Conservation (phyloP, 805 yeast genomes). For the Myxozyma nipponensis region DNA sequence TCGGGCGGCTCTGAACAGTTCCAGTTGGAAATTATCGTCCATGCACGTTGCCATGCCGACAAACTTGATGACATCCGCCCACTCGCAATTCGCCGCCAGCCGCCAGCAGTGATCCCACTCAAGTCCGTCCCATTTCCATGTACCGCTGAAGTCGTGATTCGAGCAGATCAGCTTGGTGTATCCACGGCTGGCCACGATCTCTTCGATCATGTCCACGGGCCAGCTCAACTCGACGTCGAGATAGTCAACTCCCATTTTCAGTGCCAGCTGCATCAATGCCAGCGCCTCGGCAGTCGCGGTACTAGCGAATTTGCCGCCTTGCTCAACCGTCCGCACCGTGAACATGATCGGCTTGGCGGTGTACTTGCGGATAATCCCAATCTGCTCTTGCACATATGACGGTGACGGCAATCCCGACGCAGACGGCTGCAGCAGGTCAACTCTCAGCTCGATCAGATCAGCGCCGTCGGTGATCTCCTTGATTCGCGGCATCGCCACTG, state of each 20-base stretch:
- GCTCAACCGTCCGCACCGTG: slow-evolving; percentile 71
- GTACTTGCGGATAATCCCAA: slow-evolving; percentile 62
- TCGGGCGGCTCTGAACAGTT: slow-evolving; percentile 60
- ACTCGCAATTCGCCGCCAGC: slow-evolving; percentile 47
- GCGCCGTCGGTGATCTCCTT: slow-evolving; percentile 61
- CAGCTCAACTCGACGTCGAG: slow-evolving; percentile 75
- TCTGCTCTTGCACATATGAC: slow-evolving; percentile 65
- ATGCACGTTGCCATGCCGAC: slow-evolving; percentile 69
- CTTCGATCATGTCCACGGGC: slow-evolving; percentile 53
- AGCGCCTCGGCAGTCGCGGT: slow-evolving; percentile 47
- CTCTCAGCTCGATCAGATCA: slow-evolving; percentile 79
- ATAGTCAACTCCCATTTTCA: slow-evolving; percentile 73
- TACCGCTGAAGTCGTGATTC: slow-evolving; percentile 68
- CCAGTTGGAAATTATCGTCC: slow-evolving; percentile 67
- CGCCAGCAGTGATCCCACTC: slow-evolving; percentile 74
- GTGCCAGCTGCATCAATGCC: slow-evolving; percentile 55
- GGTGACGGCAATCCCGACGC: slow-evolving; percentile 26
- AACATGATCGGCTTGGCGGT: slow-evolving; percentile 71
- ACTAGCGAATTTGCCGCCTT: slow-evolving; percentile 81
- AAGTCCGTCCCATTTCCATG: slow-evolving; percentile 57
- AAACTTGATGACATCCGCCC: slow-evolving; percentile 74
- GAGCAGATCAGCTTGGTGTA: slow-evolving; percentile 76
- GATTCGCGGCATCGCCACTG: slow-evolving; percentile 44
- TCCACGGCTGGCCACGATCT: slow-evolving; percentile 51
- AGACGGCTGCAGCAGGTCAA: slow-evolving; percentile 52